These are phyloP conservation scores for Talaromyces sp. DNA, from an alignment of 2,329 filamentous ascomycete genomes.

Conservation along the genomic window DNA sequence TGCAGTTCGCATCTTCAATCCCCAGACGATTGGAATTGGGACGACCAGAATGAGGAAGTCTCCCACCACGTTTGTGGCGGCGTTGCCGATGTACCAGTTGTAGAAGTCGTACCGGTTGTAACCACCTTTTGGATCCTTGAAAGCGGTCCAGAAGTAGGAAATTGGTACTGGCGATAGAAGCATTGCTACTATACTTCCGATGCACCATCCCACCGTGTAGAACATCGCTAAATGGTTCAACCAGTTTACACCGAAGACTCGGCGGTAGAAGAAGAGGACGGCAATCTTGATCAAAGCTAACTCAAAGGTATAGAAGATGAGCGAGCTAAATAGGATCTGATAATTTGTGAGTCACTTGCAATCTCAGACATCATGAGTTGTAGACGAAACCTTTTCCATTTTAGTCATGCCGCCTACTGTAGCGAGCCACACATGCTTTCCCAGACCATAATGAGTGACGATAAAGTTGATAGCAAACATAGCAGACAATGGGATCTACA, in stretches of 20 bases:
- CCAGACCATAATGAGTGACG: slow-evolving; percentile 5
- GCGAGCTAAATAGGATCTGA: slow-evolving; percentile 9
- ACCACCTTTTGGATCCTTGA: background rate
- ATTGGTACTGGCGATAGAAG: slow-evolving; percentile 1
- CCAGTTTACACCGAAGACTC: slow-evolving; percentile 14
- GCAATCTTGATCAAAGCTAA: slow-evolving; percentile 11
- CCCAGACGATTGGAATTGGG: slow-evolving; percentile 11
- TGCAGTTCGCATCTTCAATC: slow-evolving; percentile 9
- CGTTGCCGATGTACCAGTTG: slow-evolving; percentile 14
- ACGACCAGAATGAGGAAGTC: slow-evolving; percentile 13
- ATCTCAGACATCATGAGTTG: background rate
- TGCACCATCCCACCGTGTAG: background rate
- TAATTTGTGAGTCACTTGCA: background rate
- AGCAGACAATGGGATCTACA: background rate
- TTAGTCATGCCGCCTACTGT: background rate
- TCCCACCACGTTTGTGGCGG: slow-evolving; percentile 10
- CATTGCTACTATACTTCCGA: slow-evolving; percentile 11
- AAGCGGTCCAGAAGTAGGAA: slow-evolving; percentile 14
- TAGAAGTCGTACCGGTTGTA: slow-evolving; percentile 9
- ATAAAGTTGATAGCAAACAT: background rate
- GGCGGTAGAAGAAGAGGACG: slow-evolving; percentile 11
- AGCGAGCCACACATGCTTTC: slow-evolving; percentile 10
- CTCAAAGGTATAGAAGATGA: slow-evolving; percentile 11
- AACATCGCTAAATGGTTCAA: slow-evolving; percentile 5
- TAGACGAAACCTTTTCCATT: slow-evolving; percentile 3